Evolutionary conservation across 352 stramenopile species (phyloP).

Genomic region (Pythium sp.): DNA sequence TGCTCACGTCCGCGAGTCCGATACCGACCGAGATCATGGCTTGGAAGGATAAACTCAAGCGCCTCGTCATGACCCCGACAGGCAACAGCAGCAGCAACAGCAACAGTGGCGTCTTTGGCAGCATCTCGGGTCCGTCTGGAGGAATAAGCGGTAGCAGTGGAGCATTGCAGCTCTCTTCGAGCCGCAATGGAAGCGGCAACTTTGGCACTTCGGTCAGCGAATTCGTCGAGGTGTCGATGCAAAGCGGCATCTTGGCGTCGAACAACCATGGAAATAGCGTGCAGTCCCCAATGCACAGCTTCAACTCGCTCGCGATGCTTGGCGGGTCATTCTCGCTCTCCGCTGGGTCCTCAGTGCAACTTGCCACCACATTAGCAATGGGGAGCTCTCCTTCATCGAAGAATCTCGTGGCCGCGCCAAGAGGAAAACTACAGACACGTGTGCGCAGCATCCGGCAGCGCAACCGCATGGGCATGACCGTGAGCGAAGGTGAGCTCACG

Average conservation of each 20-base stretch:
- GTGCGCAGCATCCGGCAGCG: conserved; percentile 32
- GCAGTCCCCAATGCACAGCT: conserved; percentile 2
- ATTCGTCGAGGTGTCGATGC: conserved; percentile 33
- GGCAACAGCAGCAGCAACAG: neutral
- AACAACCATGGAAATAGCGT: conserved; percentile 14
- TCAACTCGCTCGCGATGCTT: neutral
- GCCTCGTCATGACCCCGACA: conserved; percentile 16
- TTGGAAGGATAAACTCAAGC: conserved; percentile 62
- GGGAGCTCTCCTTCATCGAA: neutral
- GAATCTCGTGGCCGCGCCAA: neutral
- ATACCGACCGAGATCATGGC: conserved; percentile 39
- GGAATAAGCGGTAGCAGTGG: neutral
- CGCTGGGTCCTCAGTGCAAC: neutral
- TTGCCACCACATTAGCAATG: neutral
- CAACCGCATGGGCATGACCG: conserved; percentile 14
- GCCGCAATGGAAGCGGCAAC: neutral
- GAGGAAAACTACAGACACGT: conserved; percentile 28
- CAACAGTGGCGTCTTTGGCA: neutral
- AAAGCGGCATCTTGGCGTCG: conserved; percentile 22
- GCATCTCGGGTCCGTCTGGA: conserved; percentile 14
- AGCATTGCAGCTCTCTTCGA: neutral
- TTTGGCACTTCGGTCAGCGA: conserved; percentile 21
- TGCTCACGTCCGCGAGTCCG: conserved; percentile 43
- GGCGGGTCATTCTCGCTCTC: conserved; percentile 1
- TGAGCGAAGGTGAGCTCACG: conserved; percentile 38